A percentile compares a stretch with the other conserved stretches of the same genome.
phyloP scores from a whole-genome alignment of 768 basidiomycete genomes.

The Hemileccinum rubropunctum region DNA sequence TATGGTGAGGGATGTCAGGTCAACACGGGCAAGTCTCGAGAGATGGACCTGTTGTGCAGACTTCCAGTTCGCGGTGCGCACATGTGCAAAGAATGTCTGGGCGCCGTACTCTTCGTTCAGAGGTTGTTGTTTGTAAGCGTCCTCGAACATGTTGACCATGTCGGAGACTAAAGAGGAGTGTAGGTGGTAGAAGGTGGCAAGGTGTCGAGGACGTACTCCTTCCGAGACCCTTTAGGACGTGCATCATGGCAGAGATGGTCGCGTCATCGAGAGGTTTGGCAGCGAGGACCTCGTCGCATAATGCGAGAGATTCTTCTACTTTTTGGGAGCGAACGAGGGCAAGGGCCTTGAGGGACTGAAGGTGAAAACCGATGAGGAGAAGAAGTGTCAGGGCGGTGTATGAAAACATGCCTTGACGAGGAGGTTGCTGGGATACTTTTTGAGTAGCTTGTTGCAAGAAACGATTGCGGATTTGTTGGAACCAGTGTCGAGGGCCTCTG shows the following conservation, averaged over 20 bases:
- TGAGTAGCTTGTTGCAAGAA: constrained; percentile 82
- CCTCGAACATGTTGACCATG: constrained; percentile 81
- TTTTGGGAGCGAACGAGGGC: constrained; percentile 83
- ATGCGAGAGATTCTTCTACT: constrained; percentile 73
- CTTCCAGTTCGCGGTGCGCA: constrained; percentile 80
- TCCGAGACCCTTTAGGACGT: constrained; percentile 75
- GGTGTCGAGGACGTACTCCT: constrained; percentile 42
- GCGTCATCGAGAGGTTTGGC: constrained; percentile 70
- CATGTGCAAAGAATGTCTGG: constrained; percentile 84
- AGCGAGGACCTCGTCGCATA: constrained; percentile 80
- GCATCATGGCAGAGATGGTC: constrained; percentile 78
- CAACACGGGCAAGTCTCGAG: background rate
- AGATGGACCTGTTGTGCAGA: constrained; percentile 72
- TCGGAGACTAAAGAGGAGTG: constrained; percentile 54
- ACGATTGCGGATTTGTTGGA: constrained; percentile 86
- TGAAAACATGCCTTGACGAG: constrained; percentile 57
- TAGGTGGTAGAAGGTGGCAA: background rate
- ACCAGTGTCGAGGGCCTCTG: constrained; percentile 84
- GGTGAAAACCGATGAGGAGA: constrained; percentile 13
- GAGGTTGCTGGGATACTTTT: constrained; percentile 75
- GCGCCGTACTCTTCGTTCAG: constrained; percentile 78
- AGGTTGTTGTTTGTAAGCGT: constrained; percentile 80
- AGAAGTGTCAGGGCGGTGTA: background rate
- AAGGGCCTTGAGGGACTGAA: constrained; percentile 77
- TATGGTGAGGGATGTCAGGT: constrained; percentile 26